Base-by-base conservation (phyloP, 768 basidiomycete species). In the Suillus cothurnatus region DNA sequence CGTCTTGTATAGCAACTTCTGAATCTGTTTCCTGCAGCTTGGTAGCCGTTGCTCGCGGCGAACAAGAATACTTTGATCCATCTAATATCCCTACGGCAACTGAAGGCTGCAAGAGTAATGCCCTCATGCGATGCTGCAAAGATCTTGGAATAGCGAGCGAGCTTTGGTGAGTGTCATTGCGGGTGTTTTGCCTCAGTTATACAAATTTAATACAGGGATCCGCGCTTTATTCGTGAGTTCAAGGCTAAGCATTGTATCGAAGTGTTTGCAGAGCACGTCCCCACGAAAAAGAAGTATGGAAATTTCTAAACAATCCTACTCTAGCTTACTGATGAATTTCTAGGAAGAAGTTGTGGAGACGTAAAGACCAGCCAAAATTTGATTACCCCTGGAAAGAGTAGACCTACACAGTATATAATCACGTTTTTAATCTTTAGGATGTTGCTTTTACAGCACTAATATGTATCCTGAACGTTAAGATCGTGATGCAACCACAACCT, bases 51-150 rank as follows among this genome's bases (percentile, higher is more conserved):
- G 92, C 97, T 4, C 85, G 96, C 59, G 97, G 97, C 36, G 97
- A 99, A 79, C 95, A 98, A 70, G 94, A 97, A 70, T 98, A 95
- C 77, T 99, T 98, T 71, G 95, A 96, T 71, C 90, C 92, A 8
- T 84, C 85, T 0, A 94, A 95, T 17, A 88, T 99, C 59, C 87
- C 97, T 2, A 99, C 97, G 0, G 97, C 97, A 0, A 93, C 92
- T 0, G 97, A 99, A 75, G 94, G 90, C 0, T 94, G 92, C 80
- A 99, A 98, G 78, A 94, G 93, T 73, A 99, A 99, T 68, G 97
- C 97, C 0, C 81, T 99, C 36, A 97, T 98, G 96, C 83, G 97
- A 38, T 98, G 97, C 76, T 95, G 94, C 80, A 99, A 99, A 74
- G 97, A 99, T 73, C 80, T 99, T 47, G 97, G 97, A 14, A 84